phyloP scores from a whole-genome alignment of 2,329 filamentous ascomycete genomes.

The Hawksworthiomyces lignivorus region DNA sequence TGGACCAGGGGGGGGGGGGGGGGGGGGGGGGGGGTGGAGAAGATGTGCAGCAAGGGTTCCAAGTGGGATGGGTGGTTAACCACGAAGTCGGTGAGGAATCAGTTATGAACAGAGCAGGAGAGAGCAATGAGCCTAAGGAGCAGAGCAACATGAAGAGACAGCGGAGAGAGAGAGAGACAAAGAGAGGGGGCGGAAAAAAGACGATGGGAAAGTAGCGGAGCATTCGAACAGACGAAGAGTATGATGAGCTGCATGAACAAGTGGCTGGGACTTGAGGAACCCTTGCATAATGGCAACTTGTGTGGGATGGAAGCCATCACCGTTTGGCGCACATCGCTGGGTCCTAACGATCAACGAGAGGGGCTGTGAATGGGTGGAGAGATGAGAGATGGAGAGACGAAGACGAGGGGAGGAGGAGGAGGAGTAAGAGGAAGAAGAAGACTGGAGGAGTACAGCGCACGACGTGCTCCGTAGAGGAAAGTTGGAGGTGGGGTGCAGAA shows the following conservation, averaged over 20 bases:
- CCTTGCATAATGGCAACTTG: conserved; percentile 21
- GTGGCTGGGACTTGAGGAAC: conserved; percentile 22
- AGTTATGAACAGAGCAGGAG: too few relatives aligned
- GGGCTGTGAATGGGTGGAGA: conserved; percentile 21
- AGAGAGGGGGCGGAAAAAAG: background rate
- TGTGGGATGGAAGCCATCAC: background rate
- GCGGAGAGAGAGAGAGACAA: background rate
- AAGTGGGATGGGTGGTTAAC: conserved; percentile 20
- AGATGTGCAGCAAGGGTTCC: conserved; percentile 7
- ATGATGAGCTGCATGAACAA: conserved; percentile 39
- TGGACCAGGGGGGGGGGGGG: conserved; percentile 4
- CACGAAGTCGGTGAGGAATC: conserved; percentile 34
- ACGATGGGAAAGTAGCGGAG: background rate
- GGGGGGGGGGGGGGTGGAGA: background rate
- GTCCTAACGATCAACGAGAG: conserved; percentile 13
- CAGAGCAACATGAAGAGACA: background rate
- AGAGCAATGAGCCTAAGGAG: background rate
- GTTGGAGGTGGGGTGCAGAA: background rate
- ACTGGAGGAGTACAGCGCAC: conserved; percentile 1
- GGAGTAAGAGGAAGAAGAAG: background rate
- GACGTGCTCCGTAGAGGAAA: too few relatives aligned
- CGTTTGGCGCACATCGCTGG: conserved; percentile 14
- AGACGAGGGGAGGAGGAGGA: background rate
- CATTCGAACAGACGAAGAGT: conserved; percentile 2
- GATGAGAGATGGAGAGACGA: too few relatives aligned